Evolutionary conservation across 225 moss, liverwort and hornwort species (phyloP), one percentile per base, ranked within the genome.

Genomic region (Pleurozium schreberi): DNA sequence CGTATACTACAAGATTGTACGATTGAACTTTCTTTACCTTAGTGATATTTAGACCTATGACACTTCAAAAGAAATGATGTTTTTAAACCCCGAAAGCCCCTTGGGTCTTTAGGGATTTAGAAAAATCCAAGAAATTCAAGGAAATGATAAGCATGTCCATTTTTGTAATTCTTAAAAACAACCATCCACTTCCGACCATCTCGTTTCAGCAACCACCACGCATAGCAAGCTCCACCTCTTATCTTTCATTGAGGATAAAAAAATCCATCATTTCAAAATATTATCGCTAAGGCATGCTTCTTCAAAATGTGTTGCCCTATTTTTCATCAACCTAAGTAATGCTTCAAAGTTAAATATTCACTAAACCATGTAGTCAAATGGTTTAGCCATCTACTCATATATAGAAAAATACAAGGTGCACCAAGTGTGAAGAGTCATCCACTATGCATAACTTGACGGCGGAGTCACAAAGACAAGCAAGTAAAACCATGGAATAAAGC

Each of bases 141-240:
- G n/a, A n/a, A n/a, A n/a, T n/a, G n/a, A n/a, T n/a, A n/a, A n/a
- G n/a, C n/a, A n/a, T n/a, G n/a, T n/a, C n/a, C 33, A 50, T 34
- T 50, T 3, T 33, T 75, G 5, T 34, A 5, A 49, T 21, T 34
- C 1, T 34, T 50, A 7, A 50, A 75, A 75, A 21, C 12, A 34
- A 34, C 21, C n/a, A n/a, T n/a, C n/a, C n/a, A n/a, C n/a, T n/a
- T n/a, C n/a, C n/a, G n/a, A n/a, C n/a, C n/a, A n/a, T 75, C 1
- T 12, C 8, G 50, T 75, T 50, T 13, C 34, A 50, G 13, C 4
- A 0, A 2, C 8, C 13, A 8, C 0, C 2, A 1, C 21, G 8
- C 34, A 75, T 75, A 50, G 8, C 8, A 50, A 75, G 50, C 34
- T 75, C 49, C 5, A 34, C 8, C 13, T 11, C 20, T 50, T 33